These are phyloP conservation scores for Fusarium foetens DNA, from an alignment of 2,329 filamentous ascomycete species.

Conservation along the genomic window DNA sequence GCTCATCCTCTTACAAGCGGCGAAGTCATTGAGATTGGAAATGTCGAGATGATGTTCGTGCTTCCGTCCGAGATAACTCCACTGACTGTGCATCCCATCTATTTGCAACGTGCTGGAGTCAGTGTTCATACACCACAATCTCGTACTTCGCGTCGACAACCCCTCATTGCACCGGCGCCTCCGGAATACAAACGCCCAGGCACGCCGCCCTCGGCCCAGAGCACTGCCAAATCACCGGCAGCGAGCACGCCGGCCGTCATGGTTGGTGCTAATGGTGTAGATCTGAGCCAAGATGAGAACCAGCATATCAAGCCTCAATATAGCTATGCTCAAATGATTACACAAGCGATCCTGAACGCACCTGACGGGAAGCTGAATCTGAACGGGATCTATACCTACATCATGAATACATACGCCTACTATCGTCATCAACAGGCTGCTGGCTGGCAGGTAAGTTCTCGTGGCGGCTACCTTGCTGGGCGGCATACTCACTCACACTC, in stretches of 20 bases:
- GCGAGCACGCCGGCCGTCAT: conserved; percentile 52
- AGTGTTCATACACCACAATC: conserved; percentile 47
- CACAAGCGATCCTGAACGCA: conserved; percentile 90
- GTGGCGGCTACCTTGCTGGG: neutral
- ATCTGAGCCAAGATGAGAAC: conserved; percentile 83
- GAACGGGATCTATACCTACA: conserved; percentile 92
- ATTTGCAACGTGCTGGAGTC: conserved; percentile 74
- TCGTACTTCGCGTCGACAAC: conserved; percentile 50
- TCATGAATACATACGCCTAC: conserved; percentile 90
- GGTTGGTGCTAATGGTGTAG: conserved; percentile 65
- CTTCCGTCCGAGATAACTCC: conserved; percentile 78
- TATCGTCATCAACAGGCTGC: conserved; percentile 81
- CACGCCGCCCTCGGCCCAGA: conserved; percentile 64
- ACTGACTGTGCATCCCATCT: conserved; percentile 74
- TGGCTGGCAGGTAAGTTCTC: conserved; percentile 84
- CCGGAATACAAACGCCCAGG: conserved; percentile 69
- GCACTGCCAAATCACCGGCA: conserved; percentile 48
- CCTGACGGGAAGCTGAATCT: conserved; percentile 89
- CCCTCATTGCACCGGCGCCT: conserved; percentile 68
- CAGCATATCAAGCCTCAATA: conserved; percentile 94
- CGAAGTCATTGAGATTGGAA: conserved; percentile 89
- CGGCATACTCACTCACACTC: conserved; percentile 23
- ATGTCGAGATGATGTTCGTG: conserved; percentile 98
- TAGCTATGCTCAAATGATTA: conserved; percentile 97
- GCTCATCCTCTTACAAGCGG: conserved; percentile 80